phyloP scores from a whole-genome alignment of 2,329 filamentous ascomycete genomes.

The Alternaria incomplexa region DNA sequence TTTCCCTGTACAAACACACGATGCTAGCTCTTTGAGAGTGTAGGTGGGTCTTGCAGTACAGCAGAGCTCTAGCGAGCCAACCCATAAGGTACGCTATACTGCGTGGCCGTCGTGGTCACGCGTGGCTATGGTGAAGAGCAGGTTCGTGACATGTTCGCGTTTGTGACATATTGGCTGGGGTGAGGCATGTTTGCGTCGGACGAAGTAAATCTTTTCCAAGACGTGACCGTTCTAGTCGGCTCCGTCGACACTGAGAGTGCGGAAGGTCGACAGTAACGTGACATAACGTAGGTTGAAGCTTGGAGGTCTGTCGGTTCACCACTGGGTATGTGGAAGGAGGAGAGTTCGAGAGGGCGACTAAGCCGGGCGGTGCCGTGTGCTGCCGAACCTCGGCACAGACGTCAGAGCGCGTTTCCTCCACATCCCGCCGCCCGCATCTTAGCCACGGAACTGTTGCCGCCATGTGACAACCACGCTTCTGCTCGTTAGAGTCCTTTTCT shows the following conservation, averaged over 20 bases:
- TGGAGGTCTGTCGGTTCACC: background rate
- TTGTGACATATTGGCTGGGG: background rate
- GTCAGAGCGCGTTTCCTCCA: conserved; percentile 22
- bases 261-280: background rate
- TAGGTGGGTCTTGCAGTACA: background rate
- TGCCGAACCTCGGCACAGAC: conserved; percentile 38
- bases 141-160: background rate
- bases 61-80: background rate
- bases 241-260: background rate
- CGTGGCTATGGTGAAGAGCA: background rate
- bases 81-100: background rate
- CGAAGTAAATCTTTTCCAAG: background rate
- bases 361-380: conserved; percentile 32
- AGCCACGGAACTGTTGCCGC: conserved; percentile 27
- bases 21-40: background rate
- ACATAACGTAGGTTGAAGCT: background rate
- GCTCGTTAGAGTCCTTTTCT: conserved; percentile 30
- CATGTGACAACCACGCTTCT: conserved; percentile 38
- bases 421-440: conserved; percentile 34
- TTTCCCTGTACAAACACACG: background rate
- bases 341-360: conserved; percentile 5
- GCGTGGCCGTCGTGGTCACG: background rate
- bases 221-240: background rate
- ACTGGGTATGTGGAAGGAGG: background rate
- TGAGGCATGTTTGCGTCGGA: conserved; percentile 7